These are phyloP conservation scores for Canavalia gladiata DNA, from an alignment of 306 rosid species.

Conservation along the genomic window DNA sequence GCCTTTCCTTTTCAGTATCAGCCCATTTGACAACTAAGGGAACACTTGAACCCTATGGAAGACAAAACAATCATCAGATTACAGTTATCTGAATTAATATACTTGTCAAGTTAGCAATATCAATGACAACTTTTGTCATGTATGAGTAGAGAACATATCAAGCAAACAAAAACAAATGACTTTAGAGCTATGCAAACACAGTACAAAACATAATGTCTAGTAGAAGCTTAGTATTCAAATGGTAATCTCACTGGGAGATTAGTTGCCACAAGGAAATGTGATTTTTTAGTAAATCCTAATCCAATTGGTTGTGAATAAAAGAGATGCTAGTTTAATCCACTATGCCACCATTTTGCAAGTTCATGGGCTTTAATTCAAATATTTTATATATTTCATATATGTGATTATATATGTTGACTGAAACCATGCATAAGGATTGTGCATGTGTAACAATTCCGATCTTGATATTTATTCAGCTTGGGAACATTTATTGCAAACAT, in stretches of 20 bases:
- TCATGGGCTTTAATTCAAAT: conserved; percentile 19
- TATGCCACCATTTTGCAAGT: conserved; percentile 14
- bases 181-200: not conserved
- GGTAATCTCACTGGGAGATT: conserved; percentile 26
- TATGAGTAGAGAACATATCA: conserved; percentile 25
- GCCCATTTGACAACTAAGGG: conserved; percentile 99
- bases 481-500: conserved; percentile 47
- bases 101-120: conserved; percentile 30
- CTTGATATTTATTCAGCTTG: conserved; percentile 40
- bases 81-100: conserved; percentile 23
- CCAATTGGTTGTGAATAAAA: conserved; percentile 26
- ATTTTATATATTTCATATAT: conserved; percentile 1
- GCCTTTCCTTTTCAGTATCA: conserved; percentile 98
- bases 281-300: conserved; percentile 24
- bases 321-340: conserved; percentile 21
- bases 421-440: conserved; percentile 15
- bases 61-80: conserved; percentile 49
- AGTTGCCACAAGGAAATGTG: conserved; percentile 28
- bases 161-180: conserved; percentile 40
- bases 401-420: not conserved
- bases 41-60: conserved; percentile 87
- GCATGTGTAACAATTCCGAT: conserved; percentile 34
- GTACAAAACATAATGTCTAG: conserved; percentile 14
- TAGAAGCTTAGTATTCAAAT: conserved; percentile 8
- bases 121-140: conserved; percentile 25